Conservation (phyloP, 2,329 filamentous ascomycete species). For the Cercospora sp. region DNA sequence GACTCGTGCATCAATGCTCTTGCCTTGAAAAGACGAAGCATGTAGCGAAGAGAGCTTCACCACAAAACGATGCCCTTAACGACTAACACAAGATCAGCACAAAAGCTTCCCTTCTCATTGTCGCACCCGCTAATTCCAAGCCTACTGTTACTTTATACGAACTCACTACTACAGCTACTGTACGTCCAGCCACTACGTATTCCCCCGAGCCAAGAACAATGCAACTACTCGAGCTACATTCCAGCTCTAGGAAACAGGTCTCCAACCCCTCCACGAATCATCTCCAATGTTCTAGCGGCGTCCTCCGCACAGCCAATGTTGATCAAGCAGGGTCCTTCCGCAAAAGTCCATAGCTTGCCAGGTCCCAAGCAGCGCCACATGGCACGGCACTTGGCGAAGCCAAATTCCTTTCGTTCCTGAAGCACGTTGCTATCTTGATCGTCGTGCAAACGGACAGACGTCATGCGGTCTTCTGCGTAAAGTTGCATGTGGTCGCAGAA, state of each 20-base stretch:
- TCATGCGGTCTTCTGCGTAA: neutral
- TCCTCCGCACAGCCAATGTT: slow-evolving; percentile 3
- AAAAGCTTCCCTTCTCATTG: neutral
- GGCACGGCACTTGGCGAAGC: slow-evolving; percentile 4
- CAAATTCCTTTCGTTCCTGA: neutral
- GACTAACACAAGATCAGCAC: neutral
- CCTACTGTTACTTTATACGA: neutral
- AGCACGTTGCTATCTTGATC: slow-evolving; percentile 1
- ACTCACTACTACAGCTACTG: neutral
- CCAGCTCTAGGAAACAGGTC: neutral
- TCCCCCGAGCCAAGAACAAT: neutral
- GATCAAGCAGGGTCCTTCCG: slow-evolving; percentile 7
- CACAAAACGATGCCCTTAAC: neutral
- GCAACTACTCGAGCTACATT: neutral
- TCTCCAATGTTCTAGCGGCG: neutral
- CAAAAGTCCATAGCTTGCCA: slow-evolving; percentile 6
- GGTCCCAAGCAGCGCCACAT: neutral
- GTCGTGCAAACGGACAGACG: neutral
- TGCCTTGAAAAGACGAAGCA: too few relatives aligned
- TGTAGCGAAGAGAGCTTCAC: neutral
- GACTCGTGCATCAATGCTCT: too few relatives aligned
- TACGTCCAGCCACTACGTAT: neutral
- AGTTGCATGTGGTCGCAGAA: neutral
- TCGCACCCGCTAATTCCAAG: neutral
- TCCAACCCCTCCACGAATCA: neutral